A percentile compares a stretch with the other conserved stretches of the same genome.
Evolutionary conservation across 495 filamentous ascomycete species (phyloP).

Genomic region (Penicillium samsonianum): DNA sequence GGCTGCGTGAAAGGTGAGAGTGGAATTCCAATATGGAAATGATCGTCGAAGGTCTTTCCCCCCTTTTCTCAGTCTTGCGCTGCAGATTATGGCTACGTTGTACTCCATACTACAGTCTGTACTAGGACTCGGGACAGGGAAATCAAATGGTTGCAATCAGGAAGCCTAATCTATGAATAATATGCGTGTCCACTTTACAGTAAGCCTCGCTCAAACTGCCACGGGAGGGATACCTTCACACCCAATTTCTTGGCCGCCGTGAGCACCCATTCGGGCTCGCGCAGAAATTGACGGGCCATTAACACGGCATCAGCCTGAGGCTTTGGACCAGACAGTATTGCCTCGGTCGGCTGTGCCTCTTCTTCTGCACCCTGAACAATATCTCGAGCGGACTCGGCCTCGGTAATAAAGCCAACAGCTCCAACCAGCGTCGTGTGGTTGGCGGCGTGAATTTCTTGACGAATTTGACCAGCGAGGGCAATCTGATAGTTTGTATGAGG

Average conservation of each 20-base stretch:
- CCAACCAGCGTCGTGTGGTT: conserved; percentile 61
- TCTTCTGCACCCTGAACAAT: conserved; percentile 58
- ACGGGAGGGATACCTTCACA: conserved; percentile 56
- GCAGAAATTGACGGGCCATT: conserved; percentile 62
- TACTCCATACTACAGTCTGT: not conserved
- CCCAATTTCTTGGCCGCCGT: conserved; percentile 59
- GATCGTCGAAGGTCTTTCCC: not conserved
- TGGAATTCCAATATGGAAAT: not conserved
- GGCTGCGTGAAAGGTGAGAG: not conserved
- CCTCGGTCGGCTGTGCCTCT: conserved; percentile 45
- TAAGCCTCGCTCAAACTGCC: conserved; percentile 48
- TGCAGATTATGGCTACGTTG: not conserved
- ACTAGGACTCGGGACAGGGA: not conserved
- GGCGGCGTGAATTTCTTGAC: conserved; percentile 54
- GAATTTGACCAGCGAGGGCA: conserved; percentile 60
- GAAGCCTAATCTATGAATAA: not conserved
- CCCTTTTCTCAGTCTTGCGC: not conserved
- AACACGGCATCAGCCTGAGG: conserved; percentile 65
- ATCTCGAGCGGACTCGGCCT: conserved; percentile 57
- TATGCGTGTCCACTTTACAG: not conserved
- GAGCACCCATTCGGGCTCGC: conserved; percentile 68
- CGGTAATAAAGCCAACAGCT: conserved; percentile 73
- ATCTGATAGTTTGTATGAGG: conserved; percentile 60
- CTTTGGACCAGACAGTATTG: conserved; percentile 30
- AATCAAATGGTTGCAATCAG: not conserved